Evolutionary conservation across 805 yeast genomes (phyloP).

Genomic region (Blastobotrys peoriensis): DNA sequence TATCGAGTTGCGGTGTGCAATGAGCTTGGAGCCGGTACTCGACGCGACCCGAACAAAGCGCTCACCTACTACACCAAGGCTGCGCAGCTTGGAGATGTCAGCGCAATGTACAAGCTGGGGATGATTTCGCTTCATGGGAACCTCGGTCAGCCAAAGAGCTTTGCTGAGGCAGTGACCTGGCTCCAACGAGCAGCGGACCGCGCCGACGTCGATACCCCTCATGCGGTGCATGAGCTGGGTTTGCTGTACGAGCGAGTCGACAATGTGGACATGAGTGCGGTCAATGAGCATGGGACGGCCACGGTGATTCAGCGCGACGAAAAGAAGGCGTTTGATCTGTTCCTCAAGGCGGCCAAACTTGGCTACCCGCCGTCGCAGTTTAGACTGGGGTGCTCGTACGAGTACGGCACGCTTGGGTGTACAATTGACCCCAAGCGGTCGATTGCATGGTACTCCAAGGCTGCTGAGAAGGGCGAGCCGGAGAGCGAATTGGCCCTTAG

Average conservation of each 20-base stretch:
- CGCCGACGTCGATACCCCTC: constrained; percentile 43
- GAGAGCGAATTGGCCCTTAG: constrained; percentile 66
- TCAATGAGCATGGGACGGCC: constrained; percentile 15
- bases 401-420: constrained; percentile 56
- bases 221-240: constrained; percentile 54
- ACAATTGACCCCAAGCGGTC: constrained; percentile 50
- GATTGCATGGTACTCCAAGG: constrained; percentile 67
- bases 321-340: constrained; percentile 45
- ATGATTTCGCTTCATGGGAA: constrained; percentile 52
- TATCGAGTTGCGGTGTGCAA: constrained; percentile 66
- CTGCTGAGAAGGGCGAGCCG: constrained; percentile 59
- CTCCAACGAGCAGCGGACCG: constrained; percentile 42
- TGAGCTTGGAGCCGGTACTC: constrained; percentile 58
- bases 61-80: constrained; percentile 51
- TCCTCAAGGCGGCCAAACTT: constrained; percentile 51
- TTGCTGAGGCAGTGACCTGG: constrained; percentile 45
- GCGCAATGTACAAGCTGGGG: constrained; percentile 72
- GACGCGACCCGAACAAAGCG: constrained; percentile 41
- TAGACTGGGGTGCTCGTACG: constrained; percentile 65
- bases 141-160: constrained; percentile 35
- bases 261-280: constrained; percentile 19
- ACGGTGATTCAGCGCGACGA: constrained; percentile 24
- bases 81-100: constrained; percentile 54
- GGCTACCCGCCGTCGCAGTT: constrained; percentile 65
- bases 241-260: constrained; percentile 46